phyloP scores from a whole-genome alignment of 2,329 filamentous ascomycete genomes.

The Xylaria sp. region DNA sequence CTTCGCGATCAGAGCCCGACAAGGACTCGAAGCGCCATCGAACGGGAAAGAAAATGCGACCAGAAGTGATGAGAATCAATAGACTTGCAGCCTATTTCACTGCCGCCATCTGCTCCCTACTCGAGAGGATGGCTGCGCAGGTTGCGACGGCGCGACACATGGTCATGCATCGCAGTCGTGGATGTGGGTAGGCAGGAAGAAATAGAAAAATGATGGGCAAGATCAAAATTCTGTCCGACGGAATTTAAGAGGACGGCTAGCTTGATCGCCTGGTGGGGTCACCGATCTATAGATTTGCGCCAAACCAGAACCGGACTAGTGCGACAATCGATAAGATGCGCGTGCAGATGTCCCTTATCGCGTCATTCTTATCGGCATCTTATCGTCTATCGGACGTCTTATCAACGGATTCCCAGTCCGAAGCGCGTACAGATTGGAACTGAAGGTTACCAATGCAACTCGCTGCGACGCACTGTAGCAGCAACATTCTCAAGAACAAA shows the following conservation, averaged over 20 bases:
- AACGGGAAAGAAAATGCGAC: background rate
- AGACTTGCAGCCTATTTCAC: background rate
- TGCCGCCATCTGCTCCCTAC: background rate
- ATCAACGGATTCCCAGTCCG: background rate
- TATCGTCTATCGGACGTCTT: background rate
- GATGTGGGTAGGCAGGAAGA: background rate
- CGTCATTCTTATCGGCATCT: background rate
- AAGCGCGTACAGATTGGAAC: background rate
- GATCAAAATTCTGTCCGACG: conserved; percentile 11
- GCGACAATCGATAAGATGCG: conserved; percentile 17
- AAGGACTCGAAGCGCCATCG: background rate
- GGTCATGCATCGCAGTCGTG: background rate
- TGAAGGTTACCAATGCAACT: background rate
- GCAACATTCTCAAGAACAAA: background rate
- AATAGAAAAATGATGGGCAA: background rate
- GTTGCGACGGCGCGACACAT: background rate
- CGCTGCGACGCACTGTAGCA: background rate
- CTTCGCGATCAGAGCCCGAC: background rate
- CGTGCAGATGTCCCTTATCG: background rate
- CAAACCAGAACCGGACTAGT: background rate
- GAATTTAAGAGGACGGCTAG: conserved; percentile 19
- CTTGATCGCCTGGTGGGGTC: background rate
- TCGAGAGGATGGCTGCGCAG: background rate
- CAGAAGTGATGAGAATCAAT: background rate
- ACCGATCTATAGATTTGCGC: background rate